A percentile compares a stretch with the other conserved stretches of the same genome.
Conservation (phyloP, 768 basidiomycete species). For the Mrakia blollopis region DNA sequence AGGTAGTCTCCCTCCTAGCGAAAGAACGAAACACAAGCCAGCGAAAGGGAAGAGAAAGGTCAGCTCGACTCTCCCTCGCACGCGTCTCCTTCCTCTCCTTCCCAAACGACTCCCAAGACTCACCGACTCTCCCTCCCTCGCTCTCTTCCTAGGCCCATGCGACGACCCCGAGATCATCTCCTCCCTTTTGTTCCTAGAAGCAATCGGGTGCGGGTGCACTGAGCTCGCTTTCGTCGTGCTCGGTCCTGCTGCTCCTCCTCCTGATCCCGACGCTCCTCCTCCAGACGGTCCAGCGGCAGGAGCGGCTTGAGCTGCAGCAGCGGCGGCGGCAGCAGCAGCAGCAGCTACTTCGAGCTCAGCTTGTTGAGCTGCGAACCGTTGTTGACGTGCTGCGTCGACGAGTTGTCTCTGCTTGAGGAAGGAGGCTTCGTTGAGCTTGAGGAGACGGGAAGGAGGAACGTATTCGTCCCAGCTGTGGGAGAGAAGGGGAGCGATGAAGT, state of each 20-base stretch:
- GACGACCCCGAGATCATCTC: background rate
- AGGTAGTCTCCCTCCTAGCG: conserved; percentile 65
- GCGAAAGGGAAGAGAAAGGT: background rate
- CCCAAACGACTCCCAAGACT: background rate
- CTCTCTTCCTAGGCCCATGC: conserved; percentile 16
- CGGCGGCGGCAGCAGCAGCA: background rate
- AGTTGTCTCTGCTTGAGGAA: conserved; percentile 71
- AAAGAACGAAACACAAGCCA: background rate
- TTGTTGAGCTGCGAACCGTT: conserved; percentile 9
- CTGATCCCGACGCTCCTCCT: background rate
- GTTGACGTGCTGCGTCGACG: conserved; percentile 38
- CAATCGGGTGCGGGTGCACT: background rate
- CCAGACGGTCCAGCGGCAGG: background rate
- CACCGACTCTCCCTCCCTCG: conserved; percentile 28
- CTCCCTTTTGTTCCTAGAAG: conserved; percentile 8
- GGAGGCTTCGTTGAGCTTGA: conserved; percentile 79
- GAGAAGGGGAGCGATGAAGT: background rate
- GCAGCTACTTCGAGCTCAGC: conserved; percentile 23
- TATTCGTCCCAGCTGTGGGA: conserved; percentile 89
- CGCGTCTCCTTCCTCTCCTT: background rate
- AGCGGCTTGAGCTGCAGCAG: background rate
- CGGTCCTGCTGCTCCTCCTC: background rate
- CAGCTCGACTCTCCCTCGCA: background rate
- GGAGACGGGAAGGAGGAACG: conserved; percentile 73
- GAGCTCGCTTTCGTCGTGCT: background rate